Conservation (phyloP, 2,329 filamentous ascomycete species). For the Tolypocladium cylindrosporum region DNA sequence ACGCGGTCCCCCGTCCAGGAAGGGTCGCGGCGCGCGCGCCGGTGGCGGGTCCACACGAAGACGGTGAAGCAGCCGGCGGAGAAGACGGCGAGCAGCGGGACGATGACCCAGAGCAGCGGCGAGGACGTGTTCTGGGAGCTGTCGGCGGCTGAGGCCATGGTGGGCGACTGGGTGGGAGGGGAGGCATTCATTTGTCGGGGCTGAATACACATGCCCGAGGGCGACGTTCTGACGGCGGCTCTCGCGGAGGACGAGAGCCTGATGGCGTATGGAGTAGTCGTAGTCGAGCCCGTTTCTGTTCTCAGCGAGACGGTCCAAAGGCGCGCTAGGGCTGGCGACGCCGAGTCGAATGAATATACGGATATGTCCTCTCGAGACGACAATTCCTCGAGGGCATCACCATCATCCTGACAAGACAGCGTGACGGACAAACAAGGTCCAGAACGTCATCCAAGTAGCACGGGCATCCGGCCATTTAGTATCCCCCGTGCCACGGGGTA, state of each 20-base stretch:
- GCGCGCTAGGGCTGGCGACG: not conserved
- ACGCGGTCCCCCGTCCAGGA: constrained; percentile 1
- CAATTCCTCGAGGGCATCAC: not conserved
- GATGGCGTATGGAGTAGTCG: not conserved
- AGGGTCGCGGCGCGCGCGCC: not conserved
- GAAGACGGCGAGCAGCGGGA: constrained; percentile 35
- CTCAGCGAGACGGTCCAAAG: not conserved
- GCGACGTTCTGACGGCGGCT: not conserved
- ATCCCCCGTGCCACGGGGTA: not conserved
- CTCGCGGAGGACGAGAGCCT: not conserved
- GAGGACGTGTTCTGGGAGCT: constrained; percentile 22
- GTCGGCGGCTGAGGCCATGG: constrained; percentile 1
- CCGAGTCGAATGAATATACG: not conserved
- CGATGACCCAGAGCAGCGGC: constrained; percentile 47
- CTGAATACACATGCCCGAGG: not conserved
- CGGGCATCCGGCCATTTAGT: not conserved
- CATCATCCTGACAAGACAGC: not conserved
- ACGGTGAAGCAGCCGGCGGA: constrained; percentile 18
- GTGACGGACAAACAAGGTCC: not conserved
- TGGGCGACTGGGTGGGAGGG: not conserved
- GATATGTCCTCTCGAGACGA: not conserved
- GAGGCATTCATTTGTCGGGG: not conserved
- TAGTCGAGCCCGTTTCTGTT: not conserved
- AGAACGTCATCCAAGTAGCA: not conserved
- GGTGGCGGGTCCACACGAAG: constrained; percentile 5